A percentile compares a stretch with the other conserved stretches of the same genome.
Evolutionary conservation across 1,284 basidiomycete genomes (phyloP).

Genomic region (Polyporus tsugae): DNA sequence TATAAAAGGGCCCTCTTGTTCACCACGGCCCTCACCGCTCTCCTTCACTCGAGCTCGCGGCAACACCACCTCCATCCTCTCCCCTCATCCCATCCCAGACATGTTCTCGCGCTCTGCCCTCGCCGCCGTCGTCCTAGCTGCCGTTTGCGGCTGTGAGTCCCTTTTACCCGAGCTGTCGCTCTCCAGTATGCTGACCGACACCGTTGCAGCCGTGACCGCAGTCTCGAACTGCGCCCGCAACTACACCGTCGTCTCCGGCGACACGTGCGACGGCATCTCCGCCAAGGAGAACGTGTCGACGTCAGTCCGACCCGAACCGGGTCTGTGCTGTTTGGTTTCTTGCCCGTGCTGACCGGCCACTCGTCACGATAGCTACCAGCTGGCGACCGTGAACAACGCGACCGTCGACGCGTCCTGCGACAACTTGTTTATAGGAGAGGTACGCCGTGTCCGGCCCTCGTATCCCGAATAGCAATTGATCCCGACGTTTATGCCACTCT

Average conservation of each 20-base stretch:
- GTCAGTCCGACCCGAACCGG: conserved; percentile 42
- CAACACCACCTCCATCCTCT: background rate
- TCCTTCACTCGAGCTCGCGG: conserved; percentile 13
- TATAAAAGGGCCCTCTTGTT: background rate
- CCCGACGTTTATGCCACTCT: background rate
- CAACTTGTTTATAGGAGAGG: conserved; percentile 58
- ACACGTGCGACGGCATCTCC: conserved; percentile 75
- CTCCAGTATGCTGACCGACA: background rate
- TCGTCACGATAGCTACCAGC: conserved; percentile 63
- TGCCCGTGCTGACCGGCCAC: conserved; percentile 41
- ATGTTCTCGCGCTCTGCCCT: conserved; percentile 22
- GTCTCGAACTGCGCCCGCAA: conserved; percentile 61
- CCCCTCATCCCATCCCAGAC: background rate
- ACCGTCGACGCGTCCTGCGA: conserved; percentile 58
- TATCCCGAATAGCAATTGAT: background rate
- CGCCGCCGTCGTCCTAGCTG: conserved; percentile 9
- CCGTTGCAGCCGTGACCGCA: conserved; percentile 10
- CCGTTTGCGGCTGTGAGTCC: conserved; percentile 13
- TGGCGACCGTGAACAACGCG: conserved; percentile 61
- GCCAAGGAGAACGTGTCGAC: conserved; percentile 69
- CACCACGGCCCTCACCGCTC: conserved; percentile 20
- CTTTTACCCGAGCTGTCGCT: background rate
- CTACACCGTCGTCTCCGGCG: conserved; percentile 64
- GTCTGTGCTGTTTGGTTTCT: background rate
- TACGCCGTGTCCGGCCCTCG: background rate